Conservation (phyloP, 2,329 filamentous ascomycete species). For the Volutella citrinella region DNA sequence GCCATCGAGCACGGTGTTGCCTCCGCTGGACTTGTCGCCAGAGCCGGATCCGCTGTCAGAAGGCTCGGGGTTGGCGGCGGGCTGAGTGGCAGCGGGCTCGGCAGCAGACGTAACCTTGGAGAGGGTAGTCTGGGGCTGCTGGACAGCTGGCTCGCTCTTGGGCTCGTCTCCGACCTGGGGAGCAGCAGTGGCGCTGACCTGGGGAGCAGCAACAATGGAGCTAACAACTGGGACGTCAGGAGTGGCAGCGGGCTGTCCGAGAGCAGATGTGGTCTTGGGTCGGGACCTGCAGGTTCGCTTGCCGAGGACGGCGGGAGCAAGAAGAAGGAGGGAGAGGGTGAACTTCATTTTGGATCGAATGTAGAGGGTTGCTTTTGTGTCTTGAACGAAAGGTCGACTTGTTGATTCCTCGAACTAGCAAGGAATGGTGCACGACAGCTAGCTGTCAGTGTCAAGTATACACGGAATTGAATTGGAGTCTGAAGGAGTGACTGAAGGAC, state of each 20-base stretch:
- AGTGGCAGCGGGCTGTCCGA: too few relatives aligned
- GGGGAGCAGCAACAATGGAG: too few relatives aligned
- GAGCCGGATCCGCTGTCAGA: conserved; percentile 5
- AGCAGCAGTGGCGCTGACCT: conserved; percentile 8
- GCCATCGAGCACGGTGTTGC: conserved; percentile 9
- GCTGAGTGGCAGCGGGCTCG: conserved; percentile 1
- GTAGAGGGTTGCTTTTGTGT: too few relatives aligned
- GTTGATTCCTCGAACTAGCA: conserved; percentile 17
- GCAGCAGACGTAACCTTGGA: conserved; percentile 8
- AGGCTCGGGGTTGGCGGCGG: not conserved
- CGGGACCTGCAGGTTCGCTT: conserved; percentile 20
- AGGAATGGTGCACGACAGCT: conserved; percentile 5
- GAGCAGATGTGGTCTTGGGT: too few relatives aligned
- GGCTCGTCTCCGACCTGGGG: conserved; percentile 6
- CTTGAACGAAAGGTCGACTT: too few relatives aligned
- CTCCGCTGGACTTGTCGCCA: conserved; percentile 1
- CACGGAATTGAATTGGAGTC: conserved; percentile 7
- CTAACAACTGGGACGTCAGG: too few relatives aligned
- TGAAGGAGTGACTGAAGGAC: conserved; percentile 12
- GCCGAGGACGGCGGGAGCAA: conserved; percentile 24
- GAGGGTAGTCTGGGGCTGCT: conserved; percentile 13
- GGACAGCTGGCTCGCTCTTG: not conserved
- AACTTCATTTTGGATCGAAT: conserved; percentile 29
- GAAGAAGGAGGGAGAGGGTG: conserved; percentile 19
- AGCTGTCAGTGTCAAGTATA: conserved; percentile 4